A percentile compares a stretch with the other conserved stretches of the same genome.
Evolutionary conservation across 2,329 filamentous ascomycete genomes (phyloP).

Genomic region (Madurella mycetomatis): DNA sequence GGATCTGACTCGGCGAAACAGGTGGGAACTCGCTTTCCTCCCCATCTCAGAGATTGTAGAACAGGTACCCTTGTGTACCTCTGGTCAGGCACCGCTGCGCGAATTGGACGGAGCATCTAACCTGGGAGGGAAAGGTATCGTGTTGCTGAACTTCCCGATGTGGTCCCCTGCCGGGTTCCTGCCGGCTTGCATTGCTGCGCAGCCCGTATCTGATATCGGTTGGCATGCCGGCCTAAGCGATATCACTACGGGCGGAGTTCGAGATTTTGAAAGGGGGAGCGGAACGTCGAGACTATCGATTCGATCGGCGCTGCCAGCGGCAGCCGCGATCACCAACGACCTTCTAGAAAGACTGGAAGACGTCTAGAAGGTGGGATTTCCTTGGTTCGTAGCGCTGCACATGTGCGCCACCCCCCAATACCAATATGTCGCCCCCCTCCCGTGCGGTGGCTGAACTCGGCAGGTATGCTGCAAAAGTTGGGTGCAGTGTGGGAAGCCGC

Average conservation of each 20-base stretch:
- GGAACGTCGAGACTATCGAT: too few species aligned
- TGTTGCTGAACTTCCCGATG: too few species aligned
- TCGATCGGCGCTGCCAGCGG: too few species aligned
- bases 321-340: not conserved
- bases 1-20: too few species aligned
- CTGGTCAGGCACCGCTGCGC: not conserved
- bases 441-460: not conserved
- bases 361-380: constrained; percentile 13
- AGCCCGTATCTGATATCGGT: too few species aligned
- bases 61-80: constrained; percentile 8
- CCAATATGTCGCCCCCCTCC: not conserved
- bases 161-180: too few species aligned
- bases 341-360: constrained; percentile 11
- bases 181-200: too few species aligned
- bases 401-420: constrained; percentile 1
- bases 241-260: too few species aligned
- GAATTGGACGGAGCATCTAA: constrained; percentile 10
- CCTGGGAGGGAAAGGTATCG: constrained; percentile 8
- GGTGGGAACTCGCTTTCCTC: too few species aligned
- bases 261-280: too few species aligned
- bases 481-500: not conserved
- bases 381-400: constrained; percentile 1
- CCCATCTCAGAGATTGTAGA: not conserved
- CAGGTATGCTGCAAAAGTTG: not conserved
- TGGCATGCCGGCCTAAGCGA: too few species aligned